Conservation (phyloP, 768 basidiomycete species). For the Mrakia hoshinonis region DNA sequence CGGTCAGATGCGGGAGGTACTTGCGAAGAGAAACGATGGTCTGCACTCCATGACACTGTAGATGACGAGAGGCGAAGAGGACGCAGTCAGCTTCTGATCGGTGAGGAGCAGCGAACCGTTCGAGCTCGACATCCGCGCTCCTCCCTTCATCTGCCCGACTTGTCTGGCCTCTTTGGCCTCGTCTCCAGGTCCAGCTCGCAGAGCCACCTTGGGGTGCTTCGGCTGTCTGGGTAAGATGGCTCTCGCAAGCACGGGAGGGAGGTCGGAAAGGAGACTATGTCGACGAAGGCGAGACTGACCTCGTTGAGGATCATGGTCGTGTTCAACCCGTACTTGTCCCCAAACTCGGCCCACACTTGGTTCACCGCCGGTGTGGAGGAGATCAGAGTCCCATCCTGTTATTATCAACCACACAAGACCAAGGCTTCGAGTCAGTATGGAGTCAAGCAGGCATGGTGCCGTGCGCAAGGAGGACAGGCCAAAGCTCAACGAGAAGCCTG, state of each 20-base stretch:
- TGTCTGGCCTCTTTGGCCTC: not conserved
- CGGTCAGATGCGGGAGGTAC: slow-evolving; percentile 23
- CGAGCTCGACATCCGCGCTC: slow-evolving; percentile 16
- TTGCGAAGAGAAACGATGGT: slow-evolving; percentile 16
- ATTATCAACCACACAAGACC: not conserved
- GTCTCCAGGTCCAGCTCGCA: too few relatives aligned
- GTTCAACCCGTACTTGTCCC: slow-evolving; percentile 19
- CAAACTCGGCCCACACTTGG: slow-evolving; percentile 18
- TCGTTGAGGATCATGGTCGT: slow-evolving; percentile 6
- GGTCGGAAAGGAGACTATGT: not conserved
- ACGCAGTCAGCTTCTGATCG: too few relatives aligned
- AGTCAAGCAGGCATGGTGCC: too few relatives aligned
- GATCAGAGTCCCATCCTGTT: slow-evolving; percentile 16
- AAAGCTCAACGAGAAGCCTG: too few relatives aligned
- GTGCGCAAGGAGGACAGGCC: too few relatives aligned
- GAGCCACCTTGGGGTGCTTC: too few relatives aligned
- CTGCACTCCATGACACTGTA: slow-evolving; percentile 18
- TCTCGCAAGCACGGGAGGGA: too few relatives aligned
- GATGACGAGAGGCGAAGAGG: not conserved
- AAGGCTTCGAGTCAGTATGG: not conserved
- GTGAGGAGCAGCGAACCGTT: too few relatives aligned
- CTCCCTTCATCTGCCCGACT: not conserved
- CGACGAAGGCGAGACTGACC: not conserved
- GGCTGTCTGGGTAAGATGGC: too few relatives aligned
- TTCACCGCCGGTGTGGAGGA: slow-evolving; percentile 18